Conservation (phyloP, 1,284 basidiomycete species). For the Puccinia hordei region DNA sequence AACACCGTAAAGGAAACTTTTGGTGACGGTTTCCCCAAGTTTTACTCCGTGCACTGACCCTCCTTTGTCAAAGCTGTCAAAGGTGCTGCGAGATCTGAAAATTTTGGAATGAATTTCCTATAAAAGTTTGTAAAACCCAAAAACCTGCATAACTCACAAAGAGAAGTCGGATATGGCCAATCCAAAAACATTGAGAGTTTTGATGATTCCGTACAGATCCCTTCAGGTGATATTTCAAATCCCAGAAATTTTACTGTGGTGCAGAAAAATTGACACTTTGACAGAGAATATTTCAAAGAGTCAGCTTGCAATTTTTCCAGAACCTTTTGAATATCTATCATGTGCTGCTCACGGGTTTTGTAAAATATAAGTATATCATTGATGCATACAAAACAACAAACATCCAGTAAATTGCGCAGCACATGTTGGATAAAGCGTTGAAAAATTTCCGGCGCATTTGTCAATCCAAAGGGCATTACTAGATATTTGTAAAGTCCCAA, state of each 20-base stretch:
- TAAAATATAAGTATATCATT: slow-evolving; percentile 35
- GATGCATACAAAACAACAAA: slow-evolving; percentile 42
- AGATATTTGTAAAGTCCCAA: slow-evolving; percentile 61
- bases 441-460: slow-evolving; percentile 58
- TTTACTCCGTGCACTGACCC: no score
- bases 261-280: not conserved
- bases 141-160: slow-evolving; percentile 1
- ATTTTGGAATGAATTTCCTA: not conserved
- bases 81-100: slow-evolving; percentile 4
- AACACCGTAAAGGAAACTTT: not conserved
- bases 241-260: not conserved
- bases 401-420: slow-evolving; percentile 14
- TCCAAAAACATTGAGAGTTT: not conserved
- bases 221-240: not conserved
- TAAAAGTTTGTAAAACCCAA: not conserved
- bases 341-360: slow-evolving; percentile 56
- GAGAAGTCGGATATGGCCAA: not conserved
- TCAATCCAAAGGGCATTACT: slow-evolving; percentile 62
- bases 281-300: not conserved
- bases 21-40: not conserved
- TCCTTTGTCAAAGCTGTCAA: not conserved
- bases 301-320: not conserved
- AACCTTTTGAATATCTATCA: not conserved
- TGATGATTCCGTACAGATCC: not conserved
- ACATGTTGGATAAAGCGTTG: slow-evolving; percentile 32